Percentiles rank a stretch among this genome's conserved stretches.
Conservation (phyloP, 202 grass and related monocot genomes). For the Setaria viridis region DNA sequence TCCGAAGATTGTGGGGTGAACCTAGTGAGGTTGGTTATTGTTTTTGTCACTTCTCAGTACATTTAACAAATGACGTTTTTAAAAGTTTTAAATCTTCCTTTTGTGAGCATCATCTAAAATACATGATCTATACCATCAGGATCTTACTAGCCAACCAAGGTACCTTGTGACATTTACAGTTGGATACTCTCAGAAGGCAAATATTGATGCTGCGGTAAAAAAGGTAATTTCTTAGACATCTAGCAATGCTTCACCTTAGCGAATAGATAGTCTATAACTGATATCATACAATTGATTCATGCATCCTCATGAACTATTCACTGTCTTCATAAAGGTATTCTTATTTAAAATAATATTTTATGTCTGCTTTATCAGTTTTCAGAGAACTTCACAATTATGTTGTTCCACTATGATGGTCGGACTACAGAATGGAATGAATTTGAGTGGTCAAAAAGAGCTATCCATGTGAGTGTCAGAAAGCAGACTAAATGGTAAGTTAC, state of each 20-base stretch:
- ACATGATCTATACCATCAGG: conserved; percentile 52
- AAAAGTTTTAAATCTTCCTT: conserved; percentile 17
- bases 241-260: conserved; percentile 12
- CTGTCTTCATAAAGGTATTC: background rate
- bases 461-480: conserved; percentile 80
- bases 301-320: conserved; percentile 6
- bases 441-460: conserved; percentile 89
- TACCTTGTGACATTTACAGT: conserved; percentile 96
- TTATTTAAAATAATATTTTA: conserved; percentile 15
- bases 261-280: background rate
- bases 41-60: conserved; percentile 12
- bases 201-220: conserved; percentile 86
- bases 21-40: conserved; percentile 77
- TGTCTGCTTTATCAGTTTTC: conserved; percentile 75
- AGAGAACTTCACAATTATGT: conserved; percentile 89
- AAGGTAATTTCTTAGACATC: conserved; percentile 56
- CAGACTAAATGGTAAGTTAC: conserved; percentile 90
- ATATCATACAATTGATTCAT: conserved; percentile 20
- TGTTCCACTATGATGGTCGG: conserved; percentile 94
- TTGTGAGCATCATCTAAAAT: conserved; percentile 10
- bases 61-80: background rate
- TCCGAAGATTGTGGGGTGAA: conserved; percentile 81
- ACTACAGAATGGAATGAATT: conserved; percentile 94
- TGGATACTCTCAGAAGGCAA: conserved; percentile 75
- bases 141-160: conserved; percentile 67